Conservation (phyloP, 495 filamentous ascomycete species). For the Chlorociboria aeruginascens region DNA sequence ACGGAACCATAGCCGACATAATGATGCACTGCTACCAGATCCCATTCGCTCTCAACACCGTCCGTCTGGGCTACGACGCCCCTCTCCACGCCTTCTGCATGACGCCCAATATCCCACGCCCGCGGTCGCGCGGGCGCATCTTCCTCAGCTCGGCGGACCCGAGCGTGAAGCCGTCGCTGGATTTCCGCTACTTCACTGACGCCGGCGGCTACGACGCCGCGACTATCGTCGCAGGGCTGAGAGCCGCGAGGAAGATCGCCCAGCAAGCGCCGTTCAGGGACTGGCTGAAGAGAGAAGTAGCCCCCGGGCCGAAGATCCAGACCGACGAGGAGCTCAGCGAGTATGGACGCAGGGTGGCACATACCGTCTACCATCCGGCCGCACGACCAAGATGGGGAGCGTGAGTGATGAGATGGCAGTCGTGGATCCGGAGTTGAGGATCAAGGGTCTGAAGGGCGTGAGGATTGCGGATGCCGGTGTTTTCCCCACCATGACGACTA, state of each 20-base stretch:
- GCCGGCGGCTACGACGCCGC: conserved; percentile 72
- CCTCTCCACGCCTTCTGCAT: conserved; percentile 78
- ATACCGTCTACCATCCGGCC: conserved; percentile 79
- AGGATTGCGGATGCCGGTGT: conserved; percentile 49
- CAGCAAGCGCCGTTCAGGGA: conserved; percentile 58
- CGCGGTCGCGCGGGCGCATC: conserved; percentile 59
- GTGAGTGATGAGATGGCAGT: conserved; percentile 50
- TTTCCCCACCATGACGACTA: conserved; percentile 46
- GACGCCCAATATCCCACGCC: conserved; percentile 81
- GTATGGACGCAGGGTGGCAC: conserved; percentile 62
- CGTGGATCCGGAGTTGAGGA: conserved; percentile 40
- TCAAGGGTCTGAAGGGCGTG: conserved; percentile 39
- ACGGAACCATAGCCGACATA: conserved; percentile 60
- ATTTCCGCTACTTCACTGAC: conserved; percentile 85
- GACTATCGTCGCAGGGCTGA: conserved; percentile 67
- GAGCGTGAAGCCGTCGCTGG: conserved; percentile 62
- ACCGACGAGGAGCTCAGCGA: conserved; percentile 61
- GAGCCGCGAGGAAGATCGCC: conserved; percentile 59
- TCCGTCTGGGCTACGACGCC: conserved; percentile 57
- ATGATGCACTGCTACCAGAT: conserved; percentile 95
- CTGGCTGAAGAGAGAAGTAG: conserved; percentile 72
- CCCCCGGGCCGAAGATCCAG: conserved; percentile 55
- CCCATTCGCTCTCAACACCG: conserved; percentile 62
- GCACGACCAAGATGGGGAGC: conserved; percentile 81
- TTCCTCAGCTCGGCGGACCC: conserved; percentile 63